Evolutionary conservation across 2,329 filamentous ascomycete genomes (phyloP), one percentile per base, ranked within the genome.

Genomic region (Epichloe hybrida): DNA sequence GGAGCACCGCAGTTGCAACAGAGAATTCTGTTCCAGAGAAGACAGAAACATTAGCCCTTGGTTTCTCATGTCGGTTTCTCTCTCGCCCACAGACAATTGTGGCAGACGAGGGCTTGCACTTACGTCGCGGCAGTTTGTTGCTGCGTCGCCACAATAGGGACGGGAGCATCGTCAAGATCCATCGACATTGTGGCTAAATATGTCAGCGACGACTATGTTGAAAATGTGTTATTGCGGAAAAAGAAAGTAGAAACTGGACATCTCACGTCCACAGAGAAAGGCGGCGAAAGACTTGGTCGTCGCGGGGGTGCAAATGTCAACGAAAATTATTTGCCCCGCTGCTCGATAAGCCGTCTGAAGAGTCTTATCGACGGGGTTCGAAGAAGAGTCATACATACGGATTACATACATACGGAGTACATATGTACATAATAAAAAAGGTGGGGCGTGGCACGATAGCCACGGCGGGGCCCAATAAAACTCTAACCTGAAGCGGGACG

Each of bases 1-100:
- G 91, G 84, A 54, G 88, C 89, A 64, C 91, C 93, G 69, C 93
- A 98, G 76, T 97, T 95, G 74, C 88, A 95, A 71, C 93, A 98
- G 52, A 98, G 85, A 64, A 97, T 95, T 46, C 66, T 69, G 50
- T 17, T 48, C 21, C 37, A n/a, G 17, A 35, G 34, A 6, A 37
- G 31, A 35, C 21, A 47, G n/a, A 31, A 34, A 35, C 43, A 31
- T 47, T 31, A 47, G 50, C 38, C 4, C 43, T 13, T 41, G 39
- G 4, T 36, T 5, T 21, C 15, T 4, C 40, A 35, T 42, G 23
- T 46, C 43, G 12, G 8, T 11, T 15, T 8, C 36, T 12, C 17
- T 23, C 17, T 23, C 37, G 8, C 12, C n/a, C 15, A 20, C 4
- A 21, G 17, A 43, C 27, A 11, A 34, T 13, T n/a, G n/a, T 20